Conservation (phyloP, 2,329 filamentous ascomycete genomes). For the Paraphoma sp. region DNA sequence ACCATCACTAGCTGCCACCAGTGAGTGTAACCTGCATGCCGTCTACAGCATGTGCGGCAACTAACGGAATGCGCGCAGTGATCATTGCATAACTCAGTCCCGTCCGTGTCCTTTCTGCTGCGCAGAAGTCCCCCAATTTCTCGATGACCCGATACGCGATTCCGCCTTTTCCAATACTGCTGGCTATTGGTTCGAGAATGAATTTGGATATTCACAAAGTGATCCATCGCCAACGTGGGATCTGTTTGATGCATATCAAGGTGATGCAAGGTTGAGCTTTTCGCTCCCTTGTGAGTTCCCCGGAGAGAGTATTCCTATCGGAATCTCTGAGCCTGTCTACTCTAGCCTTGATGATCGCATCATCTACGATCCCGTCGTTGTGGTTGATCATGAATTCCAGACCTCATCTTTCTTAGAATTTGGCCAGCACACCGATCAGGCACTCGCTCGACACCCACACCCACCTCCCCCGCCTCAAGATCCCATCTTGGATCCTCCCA, state of each 20-base stretch:
- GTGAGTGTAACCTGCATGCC: neutral
- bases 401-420: neutral
- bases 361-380: neutral
- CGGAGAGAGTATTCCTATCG: neutral
- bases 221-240: neutral
- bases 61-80: neutral
- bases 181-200: neutral
- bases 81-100: neutral
- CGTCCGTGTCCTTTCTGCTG: neutral
- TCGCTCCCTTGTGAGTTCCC: neutral
- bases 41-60: neutral
- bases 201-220: neutral
- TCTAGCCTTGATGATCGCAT: neutral
- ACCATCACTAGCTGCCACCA: neutral
- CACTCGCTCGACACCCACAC: neutral
- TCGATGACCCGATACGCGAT: neutral
- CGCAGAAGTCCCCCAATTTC: neutral
- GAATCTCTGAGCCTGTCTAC: neutral
- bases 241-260: neutral
- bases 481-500: neutral
- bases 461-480: neutral
- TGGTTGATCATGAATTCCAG: neutral
- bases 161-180: neutral
- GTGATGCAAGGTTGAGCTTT: neutral
- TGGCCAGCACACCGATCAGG: neutral